Conservation (phyloP, 495 filamentous ascomycete species). For the Penicillium lividum region DNA sequence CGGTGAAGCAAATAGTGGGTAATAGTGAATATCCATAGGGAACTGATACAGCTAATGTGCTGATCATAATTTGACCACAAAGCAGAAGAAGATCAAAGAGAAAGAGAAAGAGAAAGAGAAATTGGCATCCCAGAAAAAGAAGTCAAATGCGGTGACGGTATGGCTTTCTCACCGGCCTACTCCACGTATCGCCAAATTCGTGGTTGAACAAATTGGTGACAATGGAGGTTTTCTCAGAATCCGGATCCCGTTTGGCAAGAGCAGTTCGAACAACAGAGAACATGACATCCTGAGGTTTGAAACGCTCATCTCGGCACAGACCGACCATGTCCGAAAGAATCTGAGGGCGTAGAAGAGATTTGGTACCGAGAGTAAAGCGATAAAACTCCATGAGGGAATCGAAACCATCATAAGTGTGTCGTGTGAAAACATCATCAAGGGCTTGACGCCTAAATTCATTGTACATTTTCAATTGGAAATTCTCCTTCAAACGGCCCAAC, state of each 20-base stretch:
- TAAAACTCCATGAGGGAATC: constrained; percentile 61
- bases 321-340: constrained; percentile 56
- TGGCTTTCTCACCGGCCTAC: constrained; percentile 13
- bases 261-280: neutral
- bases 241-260: neutral
- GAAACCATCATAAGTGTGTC: constrained; percentile 52
- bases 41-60: too few relatives aligned
- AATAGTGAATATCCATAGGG: constrained; percentile 25
- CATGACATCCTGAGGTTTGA: neutral
- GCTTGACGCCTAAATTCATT: constrained; percentile 73
- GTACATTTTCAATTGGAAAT: constrained; percentile 81
- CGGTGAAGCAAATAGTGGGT: constrained; percentile 11
- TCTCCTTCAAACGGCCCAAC: constrained; percentile 72
- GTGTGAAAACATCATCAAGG: constrained; percentile 59
- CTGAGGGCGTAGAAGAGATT: constrained; percentile 47
- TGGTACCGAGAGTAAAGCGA: constrained; percentile 51
- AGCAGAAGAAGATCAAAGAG: constrained; percentile 20
- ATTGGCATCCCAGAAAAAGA: constrained; percentile 10
- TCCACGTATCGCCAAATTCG: neutral
- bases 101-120: constrained; percentile 16
- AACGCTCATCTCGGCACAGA: constrained; percentile 35
- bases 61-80: constrained; percentile 27
- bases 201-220: neutral
- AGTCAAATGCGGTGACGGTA: constrained; percentile 19
- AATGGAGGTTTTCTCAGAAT: neutral